Evolutionary conservation across 1,284 basidiomycete species (phyloP), one percentile per base, ranked within the genome.

Genomic region (Cryptococcus sp.): DNA sequence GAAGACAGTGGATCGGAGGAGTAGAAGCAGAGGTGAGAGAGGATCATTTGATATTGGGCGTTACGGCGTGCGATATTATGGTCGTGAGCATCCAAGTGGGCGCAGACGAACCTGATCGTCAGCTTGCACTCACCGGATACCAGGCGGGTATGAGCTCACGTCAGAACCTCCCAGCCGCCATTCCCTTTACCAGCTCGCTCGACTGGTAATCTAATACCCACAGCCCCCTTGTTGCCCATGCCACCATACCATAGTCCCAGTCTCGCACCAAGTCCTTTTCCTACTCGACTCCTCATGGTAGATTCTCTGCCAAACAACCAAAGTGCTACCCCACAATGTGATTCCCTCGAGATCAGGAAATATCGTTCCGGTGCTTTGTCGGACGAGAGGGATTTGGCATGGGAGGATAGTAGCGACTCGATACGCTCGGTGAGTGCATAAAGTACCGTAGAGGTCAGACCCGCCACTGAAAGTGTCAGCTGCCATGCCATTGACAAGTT

Each of bases 171-270:
- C 87, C 49, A 78, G 5, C 62, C 64, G 7, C 80, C 82, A 28
- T 82, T 79, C 24, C 78, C 75, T 10, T 75, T 78, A 23, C 79
- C 64, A 46, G 72, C 52, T 36, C 66, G 74, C 18, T 41, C 19
- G 22, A 94, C 78, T 40, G 87, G 84, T 69, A 98, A 85, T 44
- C 93, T 81, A 34, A 91, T 80, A 16, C 88, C 93, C 2, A 96
- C 91, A 0, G 89, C 93, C 23, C 91, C 91, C 75, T 98, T 98
- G 77, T 98, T 98, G 11, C 91, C 91, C 87, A 98, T 88, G 1
- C 79, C 80, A 22, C 76, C 66, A 45, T 77, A 76, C 54, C 67
- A 74, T 10, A 75, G 52, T 1, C 72, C 73, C 9, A 73, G 44
- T 19, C 51, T 62, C 3, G 62, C 32, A 1, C 50, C 63, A 10